Base-by-base conservation (phyloP, 768 basidiomycete species). In the Rhizopogon vesiculosus region DNA sequence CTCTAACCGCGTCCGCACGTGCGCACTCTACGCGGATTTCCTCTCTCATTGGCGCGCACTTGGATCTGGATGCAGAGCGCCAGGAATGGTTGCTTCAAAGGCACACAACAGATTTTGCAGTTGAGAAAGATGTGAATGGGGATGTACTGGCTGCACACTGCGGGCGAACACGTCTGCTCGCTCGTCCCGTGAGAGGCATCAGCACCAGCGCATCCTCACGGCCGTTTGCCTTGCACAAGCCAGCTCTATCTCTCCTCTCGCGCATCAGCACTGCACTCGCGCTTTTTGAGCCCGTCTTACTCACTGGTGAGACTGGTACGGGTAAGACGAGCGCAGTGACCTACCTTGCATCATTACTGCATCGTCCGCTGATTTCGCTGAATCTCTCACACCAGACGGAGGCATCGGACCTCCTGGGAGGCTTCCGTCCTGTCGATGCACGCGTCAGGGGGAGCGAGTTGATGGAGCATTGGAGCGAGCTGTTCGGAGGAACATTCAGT, bases 261-360 rank as follows among this genome's bases (percentile, higher is more conserved):
- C 83, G 91, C 15, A 86, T 98, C 39, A 83, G 85, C 2, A 85
- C 83, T 19, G 82, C 88, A 0, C 76, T 93, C 45, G 77, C 85
- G 0, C 75, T 88, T 45, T 72, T 72, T 13, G 97, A 99, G 65
- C 93, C 97, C 5, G 76, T 95, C 5, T 79, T 99, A 7, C 79
- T 99, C 25, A 93, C 94, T 0, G 97, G 97, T 45, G 97, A 99
- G 75, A 99, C 97, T 2, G 97, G 97, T n/a, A 99, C 97, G 1
- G 97, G 97, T 13, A 99, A 99, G 72, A 99, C 97, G 0, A 95
- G 94, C 51, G 81, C 85, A 18, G 83, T 99, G 15, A 90, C 93
- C 3, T 85, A 97, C 63, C 78, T 98, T 31, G 88, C 97, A 10
- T 78, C 85, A 2, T 70, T 90, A n/a, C 79, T 97, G 29, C 80